These are phyloP conservation scores for Ramularia endophylla DNA, from an alignment of 2,329 filamentous ascomycete species.

Conservation along the genomic window DNA sequence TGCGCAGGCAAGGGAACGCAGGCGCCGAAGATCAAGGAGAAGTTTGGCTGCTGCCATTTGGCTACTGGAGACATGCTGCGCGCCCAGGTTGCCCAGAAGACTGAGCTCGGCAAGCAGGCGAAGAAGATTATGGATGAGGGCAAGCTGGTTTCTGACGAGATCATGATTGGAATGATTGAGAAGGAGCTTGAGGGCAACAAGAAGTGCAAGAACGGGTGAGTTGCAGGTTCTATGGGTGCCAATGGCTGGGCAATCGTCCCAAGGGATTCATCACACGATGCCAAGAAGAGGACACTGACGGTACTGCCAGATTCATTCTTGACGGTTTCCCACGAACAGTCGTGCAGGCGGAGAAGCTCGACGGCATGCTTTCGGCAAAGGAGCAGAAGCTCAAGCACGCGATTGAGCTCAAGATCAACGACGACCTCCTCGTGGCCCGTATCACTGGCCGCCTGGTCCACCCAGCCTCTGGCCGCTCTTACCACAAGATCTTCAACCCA, in stretches of 20 bases:
- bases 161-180: conserved; percentile 99
- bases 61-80: conserved; percentile 99
- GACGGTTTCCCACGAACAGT: conserved; percentile 98
- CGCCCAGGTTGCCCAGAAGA: conserved; percentile 97
- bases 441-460: conserved; percentile 96
- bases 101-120: conserved; percentile 83
- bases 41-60: conserved; percentile 94
- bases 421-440: conserved; percentile 83
- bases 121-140: conserved; percentile 99
- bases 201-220: conserved; percentile 95
- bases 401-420: conserved; percentile 94
- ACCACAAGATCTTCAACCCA: conserved; percentile 99
- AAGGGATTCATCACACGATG: too few relatives aligned
- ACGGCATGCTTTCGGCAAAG: conserved; percentile 76
- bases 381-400: conserved; percentile 88
- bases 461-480: conserved; percentile 90
- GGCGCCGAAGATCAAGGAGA: conserved; percentile 96
- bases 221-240: conserved; percentile 14
- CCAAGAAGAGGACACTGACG: conserved; percentile 12
- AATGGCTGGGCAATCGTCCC: conserved; percentile 6
- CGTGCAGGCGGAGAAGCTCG: conserved; percentile 87
- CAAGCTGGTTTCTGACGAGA: conserved; percentile 95
- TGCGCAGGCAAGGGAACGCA: conserved; percentile 91
- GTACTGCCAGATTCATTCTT: conserved; percentile 74
- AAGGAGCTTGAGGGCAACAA: conserved; percentile 88